Evolutionary conservation across 805 yeast genomes (phyloP).

Genomic region (Helenozyma rhizophorensis): DNA sequence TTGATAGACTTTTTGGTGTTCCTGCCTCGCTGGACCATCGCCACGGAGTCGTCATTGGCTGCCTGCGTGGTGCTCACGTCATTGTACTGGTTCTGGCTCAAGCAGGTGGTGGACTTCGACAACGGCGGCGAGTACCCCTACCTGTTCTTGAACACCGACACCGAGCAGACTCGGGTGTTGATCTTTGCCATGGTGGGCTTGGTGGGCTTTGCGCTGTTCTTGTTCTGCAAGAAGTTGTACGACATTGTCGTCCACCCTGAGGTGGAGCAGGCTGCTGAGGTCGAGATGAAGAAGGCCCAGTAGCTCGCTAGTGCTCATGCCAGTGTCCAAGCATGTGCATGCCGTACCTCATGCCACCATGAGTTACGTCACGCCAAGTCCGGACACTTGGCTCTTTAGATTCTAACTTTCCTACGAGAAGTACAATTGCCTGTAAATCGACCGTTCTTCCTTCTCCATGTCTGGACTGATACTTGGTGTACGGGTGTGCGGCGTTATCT

Average conservation of each 20-base stretch:
- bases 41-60: conserved; percentile 32
- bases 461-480: too few relatives aligned
- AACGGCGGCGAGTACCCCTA: conserved; percentile 57
- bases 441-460: too few relatives aligned
- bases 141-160: conserved; percentile 57
- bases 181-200: conserved; percentile 46
- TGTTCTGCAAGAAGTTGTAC: conserved; percentile 25
- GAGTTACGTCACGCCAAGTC: too few relatives aligned
- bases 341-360: too few relatives aligned
- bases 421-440: too few relatives aligned
- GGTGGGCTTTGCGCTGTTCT: conserved; percentile 27
- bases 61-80: conserved; percentile 37
- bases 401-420: too few relatives aligned
- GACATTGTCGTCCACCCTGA: conserved; percentile 12
- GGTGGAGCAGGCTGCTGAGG: conserved; percentile 6
- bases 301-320: too few relatives aligned
- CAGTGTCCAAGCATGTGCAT: too few relatives aligned
- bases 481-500: conserved; percentile 4
- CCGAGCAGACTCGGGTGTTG: conserved; percentile 36
- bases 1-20: conserved; percentile 50
- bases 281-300: not conserved
- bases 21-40: conserved; percentile 42
- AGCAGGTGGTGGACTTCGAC: conserved; percentile 42
- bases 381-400: too few relatives aligned
- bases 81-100: conserved; percentile 52